Evolutionary conservation across 805 yeast genomes (phyloP).

Genomic region (Saccharomycopsis fermentans): DNA sequence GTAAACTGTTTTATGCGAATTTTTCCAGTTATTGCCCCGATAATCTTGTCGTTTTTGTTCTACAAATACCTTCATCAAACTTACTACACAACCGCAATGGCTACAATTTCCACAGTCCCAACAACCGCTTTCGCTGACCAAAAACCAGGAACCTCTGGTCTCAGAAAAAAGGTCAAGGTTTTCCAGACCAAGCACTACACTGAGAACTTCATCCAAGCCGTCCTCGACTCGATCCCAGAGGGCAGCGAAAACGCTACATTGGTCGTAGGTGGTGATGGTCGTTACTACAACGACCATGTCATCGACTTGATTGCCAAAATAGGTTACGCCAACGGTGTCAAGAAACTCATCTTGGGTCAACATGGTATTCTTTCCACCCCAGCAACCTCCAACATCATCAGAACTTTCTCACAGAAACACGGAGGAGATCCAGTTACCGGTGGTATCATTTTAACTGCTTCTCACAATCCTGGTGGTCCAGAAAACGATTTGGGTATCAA

Average conservation of each 20-base stretch:
- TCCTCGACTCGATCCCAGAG: conserved; percentile 81
- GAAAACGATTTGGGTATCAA: conserved; percentile 87
- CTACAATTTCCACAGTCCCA: conserved; percentile 27
- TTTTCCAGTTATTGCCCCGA: neutral
- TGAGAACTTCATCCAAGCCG: conserved; percentile 88
- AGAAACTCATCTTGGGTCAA: conserved; percentile 77
- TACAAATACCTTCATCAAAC: neutral
- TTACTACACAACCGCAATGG: conserved; percentile 12
- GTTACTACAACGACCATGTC: conserved; percentile 77
- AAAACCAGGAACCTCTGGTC: conserved; percentile 97
- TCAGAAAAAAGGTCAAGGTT: conserved; percentile 81
- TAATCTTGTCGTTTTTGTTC: neutral
- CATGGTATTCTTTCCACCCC: conserved; percentile 88
- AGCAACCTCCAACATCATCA: conserved; percentile 88
- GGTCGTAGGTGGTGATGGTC: conserved; percentile 96
- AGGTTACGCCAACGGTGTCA: conserved; percentile 86
- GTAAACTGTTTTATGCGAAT: neutral
- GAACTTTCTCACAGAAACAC: conserved; percentile 42
- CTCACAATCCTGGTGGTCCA: conserved; percentile 98
- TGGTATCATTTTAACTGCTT: conserved; percentile 91
- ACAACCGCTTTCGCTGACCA: conserved; percentile 82
- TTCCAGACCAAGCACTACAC: conserved; percentile 76
- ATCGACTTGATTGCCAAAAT: conserved; percentile 74
- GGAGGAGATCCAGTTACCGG: conserved; percentile 55
- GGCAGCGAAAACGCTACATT: conserved; percentile 64